Percentiles rank a stretch among this genome's conserved stretches.
Evolutionary conservation across 2,329 filamentous ascomycete species (phyloP).

Genomic region (Lecanosticta acicola): DNA sequence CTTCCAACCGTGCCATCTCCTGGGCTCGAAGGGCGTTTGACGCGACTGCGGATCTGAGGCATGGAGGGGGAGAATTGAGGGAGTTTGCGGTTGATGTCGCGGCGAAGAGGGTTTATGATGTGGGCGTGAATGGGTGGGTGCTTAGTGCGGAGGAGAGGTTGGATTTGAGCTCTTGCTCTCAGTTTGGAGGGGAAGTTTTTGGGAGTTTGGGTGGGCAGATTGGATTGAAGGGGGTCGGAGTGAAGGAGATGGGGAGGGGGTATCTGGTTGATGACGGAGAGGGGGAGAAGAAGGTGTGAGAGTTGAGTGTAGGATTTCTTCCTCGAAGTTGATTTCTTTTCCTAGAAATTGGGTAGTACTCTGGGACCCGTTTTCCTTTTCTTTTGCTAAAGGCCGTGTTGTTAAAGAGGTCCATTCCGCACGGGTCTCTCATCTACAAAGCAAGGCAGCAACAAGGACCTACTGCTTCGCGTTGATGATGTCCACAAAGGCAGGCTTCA

Average conservation of each 20-base stretch:
- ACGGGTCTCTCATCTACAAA: not conserved
- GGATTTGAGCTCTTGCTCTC: not conserved
- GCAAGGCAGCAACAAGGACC: constrained; percentile 1
- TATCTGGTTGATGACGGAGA: constrained; percentile 2
- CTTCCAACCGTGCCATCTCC: not conserved
- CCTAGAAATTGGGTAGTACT: too few relatives aligned
- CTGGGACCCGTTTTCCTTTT: too few relatives aligned
- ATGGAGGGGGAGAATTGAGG: not conserved
- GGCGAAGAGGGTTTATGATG: constrained; percentile 6
- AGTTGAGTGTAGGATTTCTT: not conserved
- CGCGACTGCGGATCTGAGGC: not conserved
- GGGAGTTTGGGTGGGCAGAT: constrained; percentile 8
- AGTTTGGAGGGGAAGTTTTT: constrained; percentile 5
- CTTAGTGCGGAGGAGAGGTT: constrained; percentile 6
- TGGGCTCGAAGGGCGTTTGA: constrained; percentile 7
- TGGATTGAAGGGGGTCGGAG: constrained; percentile 6
- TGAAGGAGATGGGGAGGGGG: constrained; percentile 4
- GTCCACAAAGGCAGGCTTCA: constrained; percentile 86
- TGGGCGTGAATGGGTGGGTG: constrained; percentile 5
- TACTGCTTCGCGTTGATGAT: constrained; percentile 58
- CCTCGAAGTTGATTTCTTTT: not conserved
- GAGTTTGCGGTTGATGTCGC: constrained; percentile 12
- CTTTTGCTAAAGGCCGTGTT: too few relatives aligned
- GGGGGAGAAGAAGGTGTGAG: not conserved
- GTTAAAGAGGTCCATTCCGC: too few relatives aligned